phyloP scores from a whole-genome alignment of 2,329 filamentous ascomycete species.

The Zymoseptoria ardabiliae region DNA sequence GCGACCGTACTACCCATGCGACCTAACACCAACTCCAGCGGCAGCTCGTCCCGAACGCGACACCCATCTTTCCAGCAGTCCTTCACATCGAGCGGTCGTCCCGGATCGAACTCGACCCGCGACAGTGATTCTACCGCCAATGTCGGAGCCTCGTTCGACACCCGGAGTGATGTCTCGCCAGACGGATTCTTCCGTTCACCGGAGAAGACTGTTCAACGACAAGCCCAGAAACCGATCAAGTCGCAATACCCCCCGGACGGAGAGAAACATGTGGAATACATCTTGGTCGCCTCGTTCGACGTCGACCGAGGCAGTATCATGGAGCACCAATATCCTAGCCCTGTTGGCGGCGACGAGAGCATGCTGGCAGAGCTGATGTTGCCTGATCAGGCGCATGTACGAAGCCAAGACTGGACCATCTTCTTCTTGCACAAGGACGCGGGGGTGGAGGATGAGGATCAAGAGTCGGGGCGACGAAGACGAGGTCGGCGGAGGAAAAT shows the following conservation, averaged over 20 bases:
- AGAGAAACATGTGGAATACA: conserved; percentile 97
- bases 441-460: conserved; percentile 71
- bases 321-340: conserved; percentile 94
- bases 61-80: conserved; percentile 38
- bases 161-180: conserved; percentile 2
- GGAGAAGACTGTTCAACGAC: conserved; percentile 5
- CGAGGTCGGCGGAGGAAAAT: conserved; percentile 30
- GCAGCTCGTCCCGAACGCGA: conserved; percentile 22
- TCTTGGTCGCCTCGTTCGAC: conserved; percentile 93
- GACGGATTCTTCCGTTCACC: conserved; percentile 19
- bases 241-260: conserved; percentile 44
- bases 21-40: conserved; percentile 24
- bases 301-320: conserved; percentile 94
- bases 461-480: conserved; percentile 47
- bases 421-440: conserved; percentile 98
- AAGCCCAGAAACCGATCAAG: conserved; percentile 28
- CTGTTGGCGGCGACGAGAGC: conserved; percentile 93
- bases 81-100: conserved; percentile 28
- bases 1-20: conserved; percentile 25
- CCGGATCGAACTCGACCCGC: conserved; percentile 11
- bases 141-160: conserved; percentile 2
- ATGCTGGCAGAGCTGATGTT: conserved; percentile 98
- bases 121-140: conserved; percentile 4
- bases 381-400: conserved; percentile 89
- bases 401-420: conserved; percentile 97